Conservation (phyloP, 1,284 basidiomycete species). For the Coniophora puteana region DNA sequence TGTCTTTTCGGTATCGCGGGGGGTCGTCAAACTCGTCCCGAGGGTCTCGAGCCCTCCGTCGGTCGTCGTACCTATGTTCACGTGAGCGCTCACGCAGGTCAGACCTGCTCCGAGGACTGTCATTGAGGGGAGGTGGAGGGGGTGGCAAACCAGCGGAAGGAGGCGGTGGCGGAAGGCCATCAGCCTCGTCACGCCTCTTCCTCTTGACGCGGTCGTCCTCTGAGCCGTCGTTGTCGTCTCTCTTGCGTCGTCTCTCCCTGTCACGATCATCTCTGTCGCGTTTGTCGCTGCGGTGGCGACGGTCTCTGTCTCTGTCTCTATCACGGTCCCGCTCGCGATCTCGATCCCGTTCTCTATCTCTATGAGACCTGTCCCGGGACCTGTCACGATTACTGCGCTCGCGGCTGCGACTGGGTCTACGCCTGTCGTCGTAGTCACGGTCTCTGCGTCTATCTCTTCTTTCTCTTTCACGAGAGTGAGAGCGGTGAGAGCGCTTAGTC, state of each 20-base stretch:
- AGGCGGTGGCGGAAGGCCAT: constrained; percentile 36
- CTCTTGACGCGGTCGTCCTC: constrained; percentile 55
- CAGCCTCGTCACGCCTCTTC: constrained; percentile 48
- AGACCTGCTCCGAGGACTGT: constrained; percentile 51
- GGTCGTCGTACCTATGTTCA: constrained; percentile 51
- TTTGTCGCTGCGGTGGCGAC: too few species aligned
- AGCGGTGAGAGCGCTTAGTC: constrained; percentile 67
- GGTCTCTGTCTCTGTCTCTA: constrained; percentile 42
- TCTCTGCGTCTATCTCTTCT: constrained; percentile 52
- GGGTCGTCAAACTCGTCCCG: constrained; percentile 60
- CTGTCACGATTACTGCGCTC: constrained; percentile 49
- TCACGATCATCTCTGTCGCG: constrained; percentile 44
- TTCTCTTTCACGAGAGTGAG: constrained; percentile 57
- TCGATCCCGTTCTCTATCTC: constrained; percentile 44
- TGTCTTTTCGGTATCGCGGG: constrained; percentile 36
- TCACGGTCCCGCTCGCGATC: constrained; percentile 43
- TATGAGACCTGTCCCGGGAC: constrained; percentile 41
- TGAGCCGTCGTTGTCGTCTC: constrained; percentile 50
- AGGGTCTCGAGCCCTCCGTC: constrained; percentile 42
- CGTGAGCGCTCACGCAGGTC: constrained; percentile 51
- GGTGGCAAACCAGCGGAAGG: constrained; percentile 36
- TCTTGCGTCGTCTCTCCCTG: constrained; percentile 53
- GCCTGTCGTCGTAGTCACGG: constrained; percentile 48
- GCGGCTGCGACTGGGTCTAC: constrained; percentile 49
- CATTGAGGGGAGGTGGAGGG: constrained; percentile 40